phyloP scores from a whole-genome alignment of 768 basidiomycete species.

The Amanita molliuscula region DNA sequence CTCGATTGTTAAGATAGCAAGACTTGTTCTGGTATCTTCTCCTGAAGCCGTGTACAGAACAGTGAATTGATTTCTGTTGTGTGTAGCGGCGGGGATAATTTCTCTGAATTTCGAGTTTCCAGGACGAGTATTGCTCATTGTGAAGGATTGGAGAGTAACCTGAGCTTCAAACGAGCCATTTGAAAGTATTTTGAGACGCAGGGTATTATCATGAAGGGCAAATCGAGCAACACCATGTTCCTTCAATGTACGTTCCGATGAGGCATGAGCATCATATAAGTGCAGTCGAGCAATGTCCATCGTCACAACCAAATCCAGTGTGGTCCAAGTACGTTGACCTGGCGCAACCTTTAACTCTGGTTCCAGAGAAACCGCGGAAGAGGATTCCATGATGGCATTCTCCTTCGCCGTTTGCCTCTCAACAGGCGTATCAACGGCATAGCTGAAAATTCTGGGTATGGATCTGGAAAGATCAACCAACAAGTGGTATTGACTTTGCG shows the following conservation, averaged over 20 bases:
- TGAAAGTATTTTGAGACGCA: constrained; percentile 74
- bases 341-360: constrained; percentile 44
- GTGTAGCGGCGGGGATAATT: constrained; percentile 86
- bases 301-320: constrained; percentile 63
- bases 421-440: constrained; percentile 3
- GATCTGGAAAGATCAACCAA: constrained; percentile 57
- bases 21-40: constrained; percentile 39
- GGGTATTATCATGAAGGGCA: constrained; percentile 66
- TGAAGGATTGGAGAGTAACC: constrained; percentile 81
- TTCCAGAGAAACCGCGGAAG: constrained; percentile 30
- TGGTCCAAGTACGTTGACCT: constrained; percentile 34
- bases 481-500: constrained; percentile 72
- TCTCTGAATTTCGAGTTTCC: constrained; percentile 83
- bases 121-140: constrained; percentile 79
- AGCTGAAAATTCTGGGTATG: constrained; percentile 54
- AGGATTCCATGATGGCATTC: not conserved
- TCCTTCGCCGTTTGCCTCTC: not conserved
- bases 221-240: constrained; percentile 81
- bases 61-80: constrained; percentile 90
- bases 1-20: constrained; percentile 84
- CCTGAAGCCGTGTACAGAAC: constrained; percentile 76
- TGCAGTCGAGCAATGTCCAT: constrained; percentile 73
- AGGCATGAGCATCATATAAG: constrained; percentile 66
- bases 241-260: constrained; percentile 44
- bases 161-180: constrained; percentile 84